Evolutionary conservation across 257 asterid species (phyloP).

Genomic region (Jaltomata sinuosa): DNA sequence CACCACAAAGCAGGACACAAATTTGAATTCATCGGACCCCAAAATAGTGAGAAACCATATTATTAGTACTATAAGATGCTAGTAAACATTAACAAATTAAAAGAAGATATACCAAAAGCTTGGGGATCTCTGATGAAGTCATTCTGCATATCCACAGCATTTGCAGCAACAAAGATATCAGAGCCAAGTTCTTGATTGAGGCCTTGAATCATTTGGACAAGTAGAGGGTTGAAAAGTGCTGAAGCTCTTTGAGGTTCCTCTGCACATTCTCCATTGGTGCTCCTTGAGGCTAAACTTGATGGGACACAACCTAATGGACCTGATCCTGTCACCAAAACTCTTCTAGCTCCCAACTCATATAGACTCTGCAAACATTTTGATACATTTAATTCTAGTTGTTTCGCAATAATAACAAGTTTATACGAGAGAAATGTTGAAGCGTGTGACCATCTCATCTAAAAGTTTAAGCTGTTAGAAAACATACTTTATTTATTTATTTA

Average conservation of each 20-base stretch:
- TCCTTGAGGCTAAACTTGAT: conserved; percentile 52
- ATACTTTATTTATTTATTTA: too few species aligned
- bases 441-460: too few species aligned
- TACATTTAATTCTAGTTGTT: background rate
- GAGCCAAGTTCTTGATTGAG: conserved; percentile 48
- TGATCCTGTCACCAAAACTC: conserved; percentile 78
- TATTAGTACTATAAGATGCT: background rate
- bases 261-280: conserved; percentile 62
- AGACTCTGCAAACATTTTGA: conserved; percentile 36
- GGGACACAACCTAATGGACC: conserved; percentile 97
- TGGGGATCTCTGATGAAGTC: conserved; percentile 63
- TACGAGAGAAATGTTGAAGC: background rate
- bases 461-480: too few species aligned
- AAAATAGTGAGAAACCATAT: background rate
- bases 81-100: background rate
- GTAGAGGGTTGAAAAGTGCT: conserved; percentile 57
- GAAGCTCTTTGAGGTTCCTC: conserved; percentile 63
- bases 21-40: background rate
- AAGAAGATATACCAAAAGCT: conserved; percentile 34
- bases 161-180: conserved; percentile 56
- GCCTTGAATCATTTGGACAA: conserved; percentile 31
- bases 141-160: conserved; percentile 45
- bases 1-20: background rate
- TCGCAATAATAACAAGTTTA: background rate
- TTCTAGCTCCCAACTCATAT: conserved; percentile 51